Evolutionary conservation across 2,329 filamentous ascomycete species (phyloP), one percentile per base, ranked within the genome.

Genomic region (Fusarium sp.): DNA sequence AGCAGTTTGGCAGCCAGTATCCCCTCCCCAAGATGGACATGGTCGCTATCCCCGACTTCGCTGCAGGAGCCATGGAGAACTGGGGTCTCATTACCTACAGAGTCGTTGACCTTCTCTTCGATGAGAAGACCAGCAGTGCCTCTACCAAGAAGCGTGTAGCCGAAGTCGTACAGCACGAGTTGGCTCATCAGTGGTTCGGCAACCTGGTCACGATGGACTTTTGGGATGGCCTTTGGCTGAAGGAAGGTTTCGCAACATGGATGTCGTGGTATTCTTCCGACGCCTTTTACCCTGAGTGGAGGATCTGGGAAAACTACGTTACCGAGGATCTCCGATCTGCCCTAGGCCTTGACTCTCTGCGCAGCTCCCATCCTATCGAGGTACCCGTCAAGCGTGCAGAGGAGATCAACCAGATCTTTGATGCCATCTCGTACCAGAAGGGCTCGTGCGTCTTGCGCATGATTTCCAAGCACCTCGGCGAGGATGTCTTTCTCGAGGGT

Each of bases 141-240:
- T 91, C 92, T 39, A 94, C 91, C 66, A 98, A 97, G 84, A 93
- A 98, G 84, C 91, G 95, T 40, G 93, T 98, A 58, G 95, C 95
- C 55, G 95, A 98, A 81, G 94, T 96, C 41, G 95, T 98, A 30
- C 95, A 98, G 86, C 95, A 98, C 83, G 95, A 98, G 81, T 86
- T 98, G 78, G 95, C 95, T 41, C 95, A 98, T 82, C 95, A 98
- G 82, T 98, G 95, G 95, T 98, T 98, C 77, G 95, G 95, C 68
- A 98, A 98, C 83, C 84, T 98, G 56, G 95, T 98, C 30, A 98
- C 95, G 56, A 98, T 98, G 94, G 94, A 97, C 80, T 98, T 97
- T 87, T 98, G 95, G 95, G 94, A 98, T 81, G 95, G 95, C 58
- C 85, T 98, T 8, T 98, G 95, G 95, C 88, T 98, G 57, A 98